phyloP scores from a whole-genome alignment of 768 basidiomycete species.

The Mycena maculata region DNA sequence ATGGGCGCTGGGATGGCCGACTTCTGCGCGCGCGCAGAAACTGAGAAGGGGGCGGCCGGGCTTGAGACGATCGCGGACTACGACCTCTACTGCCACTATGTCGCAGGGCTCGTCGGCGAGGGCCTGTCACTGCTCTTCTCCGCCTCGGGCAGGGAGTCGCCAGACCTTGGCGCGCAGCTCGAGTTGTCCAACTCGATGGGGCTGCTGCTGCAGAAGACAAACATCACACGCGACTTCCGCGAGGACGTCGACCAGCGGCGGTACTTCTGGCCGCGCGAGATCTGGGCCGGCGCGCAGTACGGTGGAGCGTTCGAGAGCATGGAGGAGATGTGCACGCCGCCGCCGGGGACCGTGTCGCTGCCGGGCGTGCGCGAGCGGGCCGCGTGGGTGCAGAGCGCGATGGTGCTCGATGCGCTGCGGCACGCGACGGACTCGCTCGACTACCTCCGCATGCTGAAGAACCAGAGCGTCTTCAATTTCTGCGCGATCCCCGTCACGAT shows the following conservation, averaged over 20 bases:
- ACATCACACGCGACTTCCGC: conserved; percentile 95
- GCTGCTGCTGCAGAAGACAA: conserved; percentile 96
- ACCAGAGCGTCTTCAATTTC: conserved; percentile 95
- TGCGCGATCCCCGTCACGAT: conserved; percentile 94
- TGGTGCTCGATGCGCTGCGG: conserved; percentile 88
- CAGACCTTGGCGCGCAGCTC: conserved; percentile 81
- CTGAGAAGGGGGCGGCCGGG: conserved; percentile 55
- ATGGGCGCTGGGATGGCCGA: conserved; percentile 98
- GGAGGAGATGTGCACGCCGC: conserved; percentile 70
- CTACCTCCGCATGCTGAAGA: conserved; percentile 87
- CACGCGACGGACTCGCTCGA: conserved; percentile 90
- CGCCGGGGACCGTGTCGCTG: background rate
- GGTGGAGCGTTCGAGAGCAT: conserved; percentile 72
- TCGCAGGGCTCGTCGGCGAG: conserved; percentile 97
- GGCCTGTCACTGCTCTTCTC: conserved; percentile 91
- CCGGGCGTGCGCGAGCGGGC: conserved; percentile 69
- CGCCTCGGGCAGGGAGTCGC: conserved; percentile 83
- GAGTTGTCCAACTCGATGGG: conserved; percentile 95
- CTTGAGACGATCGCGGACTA: conserved; percentile 87
- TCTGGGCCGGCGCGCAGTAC: conserved; percentile 77
- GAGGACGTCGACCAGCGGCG: conserved; percentile 90
- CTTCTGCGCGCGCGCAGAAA: conserved; percentile 68
- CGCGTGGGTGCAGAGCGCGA: conserved; percentile 84
- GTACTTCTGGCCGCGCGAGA: conserved; percentile 95
- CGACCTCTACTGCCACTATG: conserved; percentile 98